Percentiles rank a stretch among this genome's conserved stretches.
Evolutionary conservation across 140 eudicot species (phyloP).

Genomic region (Erigeron philadelphicus): DNA sequence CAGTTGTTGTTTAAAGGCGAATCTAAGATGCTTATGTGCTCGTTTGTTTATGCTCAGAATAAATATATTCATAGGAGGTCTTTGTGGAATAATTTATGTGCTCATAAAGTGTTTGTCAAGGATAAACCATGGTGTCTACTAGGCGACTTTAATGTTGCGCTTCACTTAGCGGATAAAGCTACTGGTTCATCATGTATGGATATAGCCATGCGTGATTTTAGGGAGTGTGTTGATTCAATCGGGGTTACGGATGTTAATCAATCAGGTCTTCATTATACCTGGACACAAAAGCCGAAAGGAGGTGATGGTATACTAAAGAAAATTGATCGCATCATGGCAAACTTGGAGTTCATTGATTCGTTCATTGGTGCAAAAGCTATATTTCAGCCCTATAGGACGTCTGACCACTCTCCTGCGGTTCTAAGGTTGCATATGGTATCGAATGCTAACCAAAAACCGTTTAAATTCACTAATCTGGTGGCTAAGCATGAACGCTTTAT

Average conservation of each 20-base stretch:
- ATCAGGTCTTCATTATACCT: neutral
- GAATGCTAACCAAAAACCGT: neutral
- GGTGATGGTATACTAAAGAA: neutral
- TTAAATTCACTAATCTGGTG: too few relatives aligned
- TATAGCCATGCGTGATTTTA: neutral
- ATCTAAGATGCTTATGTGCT: too few relatives aligned
- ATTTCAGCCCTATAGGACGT: neutral
- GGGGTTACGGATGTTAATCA: neutral
- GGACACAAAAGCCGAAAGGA: neutral
- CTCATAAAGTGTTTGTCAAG: neutral
- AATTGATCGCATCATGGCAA: neutral
- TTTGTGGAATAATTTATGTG: too few relatives aligned
- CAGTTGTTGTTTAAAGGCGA: too few relatives aligned
- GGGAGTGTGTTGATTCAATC: neutral
- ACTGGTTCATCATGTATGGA: neutral
- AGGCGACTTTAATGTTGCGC: neutral
- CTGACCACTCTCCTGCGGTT: neutral
- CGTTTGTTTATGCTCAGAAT: too few relatives aligned
- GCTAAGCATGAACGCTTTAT: too few relatives aligned
- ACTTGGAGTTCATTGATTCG: neutral
- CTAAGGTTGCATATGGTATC: neutral
- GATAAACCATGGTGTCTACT: neutral
- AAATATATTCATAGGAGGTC: too few relatives aligned
- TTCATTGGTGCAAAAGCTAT: neutral
- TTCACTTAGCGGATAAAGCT: neutral